phyloP scores from a whole-genome alignment of 768 basidiomycete species.

The Tricholoma terreum region DNA sequence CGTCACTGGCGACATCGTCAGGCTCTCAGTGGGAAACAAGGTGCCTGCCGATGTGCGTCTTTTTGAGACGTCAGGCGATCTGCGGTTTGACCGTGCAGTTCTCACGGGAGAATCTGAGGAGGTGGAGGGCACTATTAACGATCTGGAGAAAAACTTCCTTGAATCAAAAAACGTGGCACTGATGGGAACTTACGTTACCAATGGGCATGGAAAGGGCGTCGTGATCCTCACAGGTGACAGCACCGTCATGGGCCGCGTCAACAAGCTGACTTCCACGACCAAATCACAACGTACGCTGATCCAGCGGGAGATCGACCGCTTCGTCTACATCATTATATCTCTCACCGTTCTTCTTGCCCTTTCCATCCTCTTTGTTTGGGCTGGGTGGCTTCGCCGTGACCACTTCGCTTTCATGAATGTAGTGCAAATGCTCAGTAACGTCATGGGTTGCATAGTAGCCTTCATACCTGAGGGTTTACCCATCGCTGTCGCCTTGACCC shows the following conservation, averaged over 20 bases:
- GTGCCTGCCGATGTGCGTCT: conserved; percentile 46
- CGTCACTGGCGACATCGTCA: conserved; percentile 14
- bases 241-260: conserved; percentile 51
- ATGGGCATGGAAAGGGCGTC: conserved; percentile 39
- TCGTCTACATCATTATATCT: conserved; percentile 49
- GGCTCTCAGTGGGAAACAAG: conserved; percentile 15
- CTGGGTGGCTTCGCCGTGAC: conserved; percentile 40
- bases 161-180: conserved; percentile 49
- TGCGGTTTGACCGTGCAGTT: conserved; percentile 51
- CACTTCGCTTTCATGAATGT: conserved; percentile 48
- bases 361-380: conserved; percentile 41
- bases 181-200: conserved; percentile 40
- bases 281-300: conserved; percentile 47
- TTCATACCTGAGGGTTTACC: conserved; percentile 50
- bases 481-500: conserved; percentile 52
- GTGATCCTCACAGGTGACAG: conserved; percentile 43
- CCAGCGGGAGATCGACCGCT: conserved; percentile 47
- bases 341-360: conserved; percentile 38
- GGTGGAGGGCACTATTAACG: conserved; percentile 42
- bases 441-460: conserved; percentile 44
- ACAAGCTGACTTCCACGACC: conserved; percentile 47
- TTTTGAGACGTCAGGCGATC: conserved; percentile 47
- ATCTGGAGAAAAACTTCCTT: conserved; percentile 45
- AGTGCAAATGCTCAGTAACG: conserved; percentile 48
- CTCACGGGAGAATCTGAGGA: conserved; percentile 51